Conservation (phyloP, 108 stramenopile species). For the Chaetoceros muelleri region DNA sequence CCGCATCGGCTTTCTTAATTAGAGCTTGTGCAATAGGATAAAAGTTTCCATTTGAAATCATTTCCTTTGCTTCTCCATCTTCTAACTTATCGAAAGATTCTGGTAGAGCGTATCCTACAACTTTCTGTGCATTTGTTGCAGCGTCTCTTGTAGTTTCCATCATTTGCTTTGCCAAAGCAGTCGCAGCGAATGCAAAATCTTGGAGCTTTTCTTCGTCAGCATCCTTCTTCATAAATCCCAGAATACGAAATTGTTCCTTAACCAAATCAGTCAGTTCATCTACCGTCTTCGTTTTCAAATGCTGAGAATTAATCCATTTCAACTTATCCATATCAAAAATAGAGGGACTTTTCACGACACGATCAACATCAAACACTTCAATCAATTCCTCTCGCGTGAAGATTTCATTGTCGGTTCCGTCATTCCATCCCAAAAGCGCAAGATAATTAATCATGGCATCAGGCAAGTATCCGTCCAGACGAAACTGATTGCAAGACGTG, state of each 20-base stretch:
- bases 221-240: conserved; percentile 44
- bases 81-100: conserved; percentile 43
- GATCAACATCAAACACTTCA: conserved; percentile 83
- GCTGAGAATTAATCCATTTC: conserved; percentile 92
- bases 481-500: conserved; percentile 92
- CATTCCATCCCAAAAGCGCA: conserved; percentile 94
- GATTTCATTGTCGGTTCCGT: conserved; percentile 95
- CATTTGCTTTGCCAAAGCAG: conserved; percentile 77
- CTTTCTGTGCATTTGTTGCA: conserved; percentile 61
- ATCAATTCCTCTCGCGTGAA: conserved; percentile 92
- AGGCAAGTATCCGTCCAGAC: conserved; percentile 85
- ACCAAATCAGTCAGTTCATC: conserved; percentile 55
- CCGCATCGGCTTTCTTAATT: conserved; percentile 35
- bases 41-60: conserved; percentile 77
- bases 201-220: conserved; percentile 19
- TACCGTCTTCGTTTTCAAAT: conserved; percentile 62
- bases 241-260: conserved; percentile 52
- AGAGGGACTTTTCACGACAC: conserved; percentile 89
- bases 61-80: conserved; percentile 57
- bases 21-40: conserved; percentile 45
- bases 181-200: conserved; percentile 63
- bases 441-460: conserved; percentile 96
- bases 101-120: conserved; percentile 73
- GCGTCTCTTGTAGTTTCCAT: conserved; percentile 90
- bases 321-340: conserved; percentile 96